Conservation (phyloP, 129 eudicot genomes). For the Smallanthus sonchifolius region DNA sequence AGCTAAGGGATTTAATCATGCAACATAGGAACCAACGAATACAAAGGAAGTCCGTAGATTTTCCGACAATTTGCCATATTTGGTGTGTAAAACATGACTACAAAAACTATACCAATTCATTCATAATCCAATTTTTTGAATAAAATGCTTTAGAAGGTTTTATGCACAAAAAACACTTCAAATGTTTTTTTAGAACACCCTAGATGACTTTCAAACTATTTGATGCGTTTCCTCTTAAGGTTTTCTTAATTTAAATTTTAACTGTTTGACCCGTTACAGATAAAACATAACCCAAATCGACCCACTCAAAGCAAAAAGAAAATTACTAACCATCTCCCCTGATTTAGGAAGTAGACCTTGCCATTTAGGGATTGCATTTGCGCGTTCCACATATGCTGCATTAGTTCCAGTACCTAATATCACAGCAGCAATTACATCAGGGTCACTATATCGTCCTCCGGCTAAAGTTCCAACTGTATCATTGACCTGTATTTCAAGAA, state of each 20-base stretch:
- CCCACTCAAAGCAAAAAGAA: not conserved
- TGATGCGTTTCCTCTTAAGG: not conserved
- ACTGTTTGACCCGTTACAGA: not conserved
- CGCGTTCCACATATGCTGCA: slow-evolving; percentile 86
- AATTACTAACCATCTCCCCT: slow-evolving; percentile 69
- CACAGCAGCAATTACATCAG: slow-evolving; percentile 73
- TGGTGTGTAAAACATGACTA: too few species aligned
- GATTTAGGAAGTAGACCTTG: slow-evolving; percentile 68
- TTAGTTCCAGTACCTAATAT: slow-evolving; percentile 90
- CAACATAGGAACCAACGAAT: too few species aligned
- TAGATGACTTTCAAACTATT: not conserved
- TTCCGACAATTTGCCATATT: too few species aligned
- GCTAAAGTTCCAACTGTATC: slow-evolving; percentile 90
- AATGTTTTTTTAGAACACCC: too few species aligned
- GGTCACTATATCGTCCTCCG: slow-evolving; percentile 54
- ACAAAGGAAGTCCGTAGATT: too few species aligned
- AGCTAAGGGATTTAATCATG: too few species aligned
- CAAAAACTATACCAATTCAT: too few species aligned
- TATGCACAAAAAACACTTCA: not conserved
- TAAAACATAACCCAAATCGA: not conserved
- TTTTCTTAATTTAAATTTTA: not conserved
- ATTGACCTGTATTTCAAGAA: slow-evolving; percentile 51
- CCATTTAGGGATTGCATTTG: slow-evolving; percentile 76
- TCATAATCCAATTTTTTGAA: not conserved
- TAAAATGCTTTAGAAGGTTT: not conserved